Evolutionary conservation across 2,329 filamentous ascomycete species (phyloP), one percentile per base, ranked within the genome.

Genomic region (Pleoardoris graminearum): DNA sequence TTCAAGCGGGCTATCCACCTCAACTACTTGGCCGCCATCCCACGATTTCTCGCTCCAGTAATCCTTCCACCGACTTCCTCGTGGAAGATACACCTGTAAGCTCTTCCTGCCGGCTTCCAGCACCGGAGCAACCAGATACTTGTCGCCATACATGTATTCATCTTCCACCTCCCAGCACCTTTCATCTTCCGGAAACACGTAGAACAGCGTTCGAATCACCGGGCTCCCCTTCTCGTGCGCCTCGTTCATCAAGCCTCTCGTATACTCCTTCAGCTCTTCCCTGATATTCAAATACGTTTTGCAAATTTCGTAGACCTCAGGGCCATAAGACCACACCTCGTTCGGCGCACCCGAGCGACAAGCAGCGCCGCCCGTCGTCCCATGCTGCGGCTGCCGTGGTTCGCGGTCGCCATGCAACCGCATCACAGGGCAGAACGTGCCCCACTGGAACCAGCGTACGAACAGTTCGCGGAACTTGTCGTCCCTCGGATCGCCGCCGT

Each of bases 361-460:
- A 4, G 66, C 67, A 1, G 71, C 67, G 0, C 74, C 73, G 4
- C 71, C 73, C 0, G 68, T 67, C 3, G 66, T 70, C 2, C 69
- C 71, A n/a, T 65, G 55, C 65, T 80, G 58, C 50, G 76, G 66
- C 69, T 82, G 72, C 58, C 79, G 77, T 0, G 85, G 86, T 65
- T 86, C 83, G 0, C 85, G 78, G 62, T 87, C 83, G 5, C 86
- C 86, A 59, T 89, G 85, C 0, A 88, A 75, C 2, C 86, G 74
- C 80, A 89, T 85, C 1, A 88, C 85, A 0, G 85, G 85, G 51
- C 84, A 86, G 62, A 85, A 88, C 0, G 84, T 74, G 0, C 82
- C 85, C 84, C 85, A 88, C 61, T 88, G 85, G 67, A 88, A 88
- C 86, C 85, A 88, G 1, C 86, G 74, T 1, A 84, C 80, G 52